These are phyloP conservation scores for Macrolepiota albuminosa DNA, from an alignment of 768 basidiomycete genomes.

Conservation along the genomic window DNA sequence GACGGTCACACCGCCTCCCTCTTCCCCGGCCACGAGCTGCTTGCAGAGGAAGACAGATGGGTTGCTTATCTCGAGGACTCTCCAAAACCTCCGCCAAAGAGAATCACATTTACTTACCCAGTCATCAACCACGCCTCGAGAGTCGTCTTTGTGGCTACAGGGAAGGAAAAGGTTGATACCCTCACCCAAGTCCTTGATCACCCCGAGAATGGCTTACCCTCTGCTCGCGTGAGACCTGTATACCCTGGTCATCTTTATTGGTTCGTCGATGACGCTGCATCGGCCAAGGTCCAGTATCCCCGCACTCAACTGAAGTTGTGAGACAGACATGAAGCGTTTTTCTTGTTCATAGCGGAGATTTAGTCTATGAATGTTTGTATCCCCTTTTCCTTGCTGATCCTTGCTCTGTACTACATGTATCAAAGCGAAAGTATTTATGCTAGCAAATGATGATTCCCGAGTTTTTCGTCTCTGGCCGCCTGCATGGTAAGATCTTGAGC, in stretches of 20 bases:
- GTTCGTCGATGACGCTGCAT: slow-evolving; percentile 90
- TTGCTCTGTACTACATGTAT: background rate
- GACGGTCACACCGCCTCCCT: slow-evolving; percentile 99
- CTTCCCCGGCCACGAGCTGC: slow-evolving; percentile 88
- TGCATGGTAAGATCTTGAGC: too few species aligned
- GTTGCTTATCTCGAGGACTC: slow-evolving; percentile 91
- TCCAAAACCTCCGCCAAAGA: slow-evolving; percentile 86
- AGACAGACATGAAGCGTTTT: background rate
- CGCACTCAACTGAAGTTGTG: slow-evolving; percentile 55
- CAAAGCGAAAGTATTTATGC: background rate
- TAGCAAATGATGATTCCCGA: background rate
- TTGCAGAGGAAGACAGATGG: slow-evolving; percentile 89
- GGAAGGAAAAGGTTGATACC: slow-evolving; percentile 75
- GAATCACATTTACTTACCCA: slow-evolving; percentile 90
- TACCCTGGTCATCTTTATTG: slow-evolving; percentile 85
- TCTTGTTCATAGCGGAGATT: background rate
- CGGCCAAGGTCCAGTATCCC: slow-evolving; percentile 53
- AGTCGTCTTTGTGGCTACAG: slow-evolving; percentile 85
- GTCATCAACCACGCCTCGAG: slow-evolving; percentile 88
- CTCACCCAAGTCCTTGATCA: slow-evolving; percentile 72
- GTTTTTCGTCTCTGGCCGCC: too few species aligned
- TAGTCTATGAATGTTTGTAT: slow-evolving; percentile 3
- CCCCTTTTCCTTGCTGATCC: background rate
- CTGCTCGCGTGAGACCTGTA: slow-evolving; percentile 74
- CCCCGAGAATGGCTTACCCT: slow-evolving; percentile 76